Evolutionary conservation across 306 rosid species (phyloP), one percentile per base, ranked within the genome.

Genomic region (Trichosanthes cucumerina): DNA sequence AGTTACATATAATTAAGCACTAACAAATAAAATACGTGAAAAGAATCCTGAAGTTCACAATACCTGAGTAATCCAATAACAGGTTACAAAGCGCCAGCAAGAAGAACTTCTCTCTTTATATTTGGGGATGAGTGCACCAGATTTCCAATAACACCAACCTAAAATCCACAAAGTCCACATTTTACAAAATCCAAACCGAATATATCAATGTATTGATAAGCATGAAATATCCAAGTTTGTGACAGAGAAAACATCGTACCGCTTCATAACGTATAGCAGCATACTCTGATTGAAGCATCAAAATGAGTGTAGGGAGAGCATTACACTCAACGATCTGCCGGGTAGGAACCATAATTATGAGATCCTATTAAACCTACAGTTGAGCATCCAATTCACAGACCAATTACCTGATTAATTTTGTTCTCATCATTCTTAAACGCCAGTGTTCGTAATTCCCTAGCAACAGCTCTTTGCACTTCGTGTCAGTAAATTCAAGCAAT

Each of bases 61-160:
- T 82, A 92, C 99, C 97, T 89, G 46, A 95, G 99, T 82, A 95
- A 88, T 83, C 97, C 96, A 83, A 95, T 95, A 76, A 95, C 97
- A 49, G 99, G 99, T 81, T 95, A 97, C 75, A 95, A 81, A 81
- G 99, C 99, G 75, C 99, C 99, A 23, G 99, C 99, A 24, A 75
- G 86, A 83, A 95, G 93, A 83, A 95, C 99, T 83, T 95, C 97
- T 83, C 89, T 92, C 92, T 95, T 95, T 86, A 95, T 91, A 87
- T 84, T 89, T 12, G 99, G 99, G 38, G 99, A 95, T 24, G 99
- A 95, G 78, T 95, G 99, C 49, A 95, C 99, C 83, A 95, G 85
- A 86, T 95, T 95, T 85, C 99, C 99, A 28, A 95, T 95, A 71
- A 95, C 99, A 82, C 97, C 99, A 83, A 95, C 97, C 99, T 95